phyloP scores from a whole-genome alignment of 352 stramenopile genomes.

The Phytophthora litchii region DNA sequence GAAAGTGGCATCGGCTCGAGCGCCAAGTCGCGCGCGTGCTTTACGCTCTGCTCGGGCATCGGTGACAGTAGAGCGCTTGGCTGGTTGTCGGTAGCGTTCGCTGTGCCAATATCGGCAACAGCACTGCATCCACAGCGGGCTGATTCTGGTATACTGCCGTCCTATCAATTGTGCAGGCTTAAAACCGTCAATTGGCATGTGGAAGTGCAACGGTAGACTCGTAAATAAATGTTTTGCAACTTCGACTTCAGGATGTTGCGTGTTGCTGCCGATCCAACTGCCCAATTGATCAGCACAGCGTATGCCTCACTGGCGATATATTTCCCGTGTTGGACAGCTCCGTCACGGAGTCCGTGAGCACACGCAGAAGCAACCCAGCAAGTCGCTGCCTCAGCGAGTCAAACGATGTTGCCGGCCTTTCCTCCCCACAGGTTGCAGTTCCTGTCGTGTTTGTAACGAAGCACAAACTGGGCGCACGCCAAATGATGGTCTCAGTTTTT shows the following conservation, averaged over 20 bases:
- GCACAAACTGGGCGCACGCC: not conserved
- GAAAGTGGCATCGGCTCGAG: slow-evolving; percentile 10
- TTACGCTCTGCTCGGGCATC: slow-evolving; percentile 1
- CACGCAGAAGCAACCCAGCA: slow-evolving; percentile 2
- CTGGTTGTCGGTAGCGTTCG: not conserved
- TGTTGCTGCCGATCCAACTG: not conserved
- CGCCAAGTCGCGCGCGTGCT: slow-evolving; percentile 7
- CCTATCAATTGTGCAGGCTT: not conserved
- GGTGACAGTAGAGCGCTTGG: not conserved
- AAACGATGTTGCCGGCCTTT: slow-evolving; percentile 11
- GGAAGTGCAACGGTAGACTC: not conserved
- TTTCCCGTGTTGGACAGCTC: slow-evolving; percentile 4
- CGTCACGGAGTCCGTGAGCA: too few species aligned
- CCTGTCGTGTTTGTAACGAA: slow-evolving; percentile 14
- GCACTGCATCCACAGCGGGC: not conserved
- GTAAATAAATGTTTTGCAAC: not conserved
- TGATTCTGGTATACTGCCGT: not conserved
- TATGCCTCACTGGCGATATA: slow-evolving; percentile 13
- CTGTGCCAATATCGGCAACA: not conserved
- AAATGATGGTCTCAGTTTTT: slow-evolving; percentile 3
- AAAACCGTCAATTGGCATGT: not conserved
- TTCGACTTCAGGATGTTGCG: not conserved
- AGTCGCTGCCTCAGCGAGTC: not conserved
- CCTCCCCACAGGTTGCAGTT: slow-evolving; percentile 22
- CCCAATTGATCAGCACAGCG: too few species aligned